Evolutionary conservation across 2,329 filamentous ascomycete genomes (phyloP), one percentile per base, ranked within the genome.

Genomic region (Talaromyces sp.): DNA sequence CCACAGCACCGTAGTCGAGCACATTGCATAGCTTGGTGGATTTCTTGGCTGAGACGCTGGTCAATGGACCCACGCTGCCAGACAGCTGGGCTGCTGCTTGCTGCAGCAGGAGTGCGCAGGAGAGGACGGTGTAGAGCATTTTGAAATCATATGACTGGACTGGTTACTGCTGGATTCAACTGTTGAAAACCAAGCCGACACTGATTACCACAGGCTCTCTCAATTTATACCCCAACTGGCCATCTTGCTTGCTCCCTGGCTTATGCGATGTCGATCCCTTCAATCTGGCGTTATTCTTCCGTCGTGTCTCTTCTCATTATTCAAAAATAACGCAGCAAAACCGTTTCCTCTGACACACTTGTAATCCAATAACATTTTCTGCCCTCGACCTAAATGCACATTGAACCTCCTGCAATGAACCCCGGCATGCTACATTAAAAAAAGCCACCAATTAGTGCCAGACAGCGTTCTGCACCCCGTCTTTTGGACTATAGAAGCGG

Each of bases 1-100:
- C 81, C 29, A 74, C 75, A 9, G 75, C 82, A 13, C 82, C 82
- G 64, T 84, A 84, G 62, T 80, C 70, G 56, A 81, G 73, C 38
- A 84, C 80, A 65, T 80, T 81, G 71, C 82, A 84, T 11, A 77
- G 78, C 65, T 81, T 81, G 53, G 71, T 75, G n/a, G 74, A 74
- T 49, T 70, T 73, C 67, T 84, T 84, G 19, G 68, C 64, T 1
- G 70, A 71, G 53, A 71, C 68, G 4, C 71, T 72, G 3, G 79
- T 82, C 49, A 74, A 67, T 9, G 79, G 78, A n/a, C 79, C 79
- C 17, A 81, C 78, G 7, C 66, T 68, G 57, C 77, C 77, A 6
- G 73, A 71, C 29, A 81, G 71, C 59, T 79, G 74, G 29, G 74
- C 76, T 46, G 63, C 58, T 63, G 67, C 50, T 52, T 52, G 49